phyloP scores from a whole-genome alignment of 148 eudicot genomes.

The Linanthus parryae region DNA sequence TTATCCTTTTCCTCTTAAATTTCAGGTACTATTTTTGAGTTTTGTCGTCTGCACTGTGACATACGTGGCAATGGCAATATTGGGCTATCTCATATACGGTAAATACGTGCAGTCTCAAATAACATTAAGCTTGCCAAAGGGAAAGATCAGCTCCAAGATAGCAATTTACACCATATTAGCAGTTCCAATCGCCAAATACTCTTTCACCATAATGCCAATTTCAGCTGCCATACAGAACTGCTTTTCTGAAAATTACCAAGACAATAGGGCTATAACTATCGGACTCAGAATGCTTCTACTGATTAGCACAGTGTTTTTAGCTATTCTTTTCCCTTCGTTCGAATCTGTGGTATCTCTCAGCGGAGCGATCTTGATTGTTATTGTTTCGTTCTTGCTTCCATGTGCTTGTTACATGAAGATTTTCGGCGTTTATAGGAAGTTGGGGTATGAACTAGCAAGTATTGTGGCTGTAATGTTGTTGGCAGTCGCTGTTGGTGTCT shows the following conservation, averaged over 20 bases:
- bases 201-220: constrained; percentile 42
- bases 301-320: constrained; percentile 16
- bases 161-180: constrained; percentile 52
- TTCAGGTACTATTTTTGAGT: constrained; percentile 40
- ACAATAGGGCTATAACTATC: constrained; percentile 2
- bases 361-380: constrained; percentile 9
- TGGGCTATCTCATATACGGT: constrained; percentile 50
- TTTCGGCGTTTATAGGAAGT: constrained; percentile 10
- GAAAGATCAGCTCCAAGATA: constrained; percentile 36
- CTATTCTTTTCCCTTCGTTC: constrained; percentile 14
- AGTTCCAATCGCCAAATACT: constrained; percentile 43
- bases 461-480: constrained; percentile 11
- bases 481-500: constrained; percentile 14
- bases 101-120: constrained; percentile 37
- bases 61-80: constrained; percentile 42
- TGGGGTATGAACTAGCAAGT: constrained; percentile 19
- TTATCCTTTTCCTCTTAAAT: too few relatives aligned
- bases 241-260: constrained; percentile 12
- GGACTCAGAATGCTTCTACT: constrained; percentile 13
- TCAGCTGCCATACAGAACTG: constrained; percentile 28
- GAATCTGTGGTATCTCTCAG: constrained; percentile 19
- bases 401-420: constrained; percentile 23
- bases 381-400: constrained; percentile 24
- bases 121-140: constrained; percentile 44
- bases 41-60: constrained; percentile 31